Evolutionary conservation across 2,329 filamentous ascomycete species (phyloP), one percentile per base, ranked within the genome.

Genomic region (Ceratocystis albifundus): DNA sequence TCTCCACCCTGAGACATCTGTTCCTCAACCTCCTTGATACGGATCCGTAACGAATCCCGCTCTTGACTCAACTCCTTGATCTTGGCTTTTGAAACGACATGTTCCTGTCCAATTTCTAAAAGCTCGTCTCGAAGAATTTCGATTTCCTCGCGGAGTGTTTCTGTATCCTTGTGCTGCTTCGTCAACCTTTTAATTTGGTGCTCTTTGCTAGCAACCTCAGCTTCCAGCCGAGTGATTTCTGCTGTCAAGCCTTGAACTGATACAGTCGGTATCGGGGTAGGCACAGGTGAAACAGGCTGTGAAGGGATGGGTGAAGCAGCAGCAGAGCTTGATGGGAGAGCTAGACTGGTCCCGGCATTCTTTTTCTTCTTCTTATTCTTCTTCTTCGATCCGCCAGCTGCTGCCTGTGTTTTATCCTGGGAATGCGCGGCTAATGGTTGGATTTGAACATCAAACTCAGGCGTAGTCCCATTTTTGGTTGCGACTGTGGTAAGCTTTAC

Each of bases 341-440:
- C 73, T 4, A 76, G 71, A 65, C 80, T 74, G 5, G 74, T 74
- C 69, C 82, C 84, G 41, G 80, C 83, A 20, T 83, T 84, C 78
- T 92, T 93, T 82, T 95, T 96, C 79, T 93, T 96, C 74, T 89
- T 89, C 70, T 91, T 95, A 76, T 90, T 95, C 77, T 91, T 93
- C 68, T 81, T 83, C 68, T 79, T 79, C 0, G 72, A 72, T 2
- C 69, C 69, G 3, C 69, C 69, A 15, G 70, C 66, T 5, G 71
- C 32, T n/a, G 55, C 55, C 6, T 72, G 67, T 0, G 72, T 62
- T 3, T 71, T 62, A 17, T 28, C 17, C 1, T 74, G 61, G 0
- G 71, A 44, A 0, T 74, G 46, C 0, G 72, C 64, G 0, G 74
- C 55, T 3, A 74, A 66, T 2, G 74, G 68, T 1, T 72, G 68